Conservation (phyloP, 495 filamentous ascomycete genomes). For the Hyaloscypha finlandica region DNA sequence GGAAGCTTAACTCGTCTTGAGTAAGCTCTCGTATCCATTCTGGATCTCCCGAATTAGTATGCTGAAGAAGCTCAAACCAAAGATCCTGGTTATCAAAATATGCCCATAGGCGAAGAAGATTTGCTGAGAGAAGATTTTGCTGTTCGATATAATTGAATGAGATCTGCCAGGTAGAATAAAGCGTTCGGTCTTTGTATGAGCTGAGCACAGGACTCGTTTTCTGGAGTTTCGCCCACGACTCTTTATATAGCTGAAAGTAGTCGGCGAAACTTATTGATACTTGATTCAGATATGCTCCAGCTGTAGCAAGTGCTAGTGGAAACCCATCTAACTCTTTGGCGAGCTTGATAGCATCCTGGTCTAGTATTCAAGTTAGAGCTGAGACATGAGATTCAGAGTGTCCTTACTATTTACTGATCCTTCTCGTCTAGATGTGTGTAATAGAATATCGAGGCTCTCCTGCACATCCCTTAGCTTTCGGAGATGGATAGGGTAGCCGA, state of each 20-base stretch:
- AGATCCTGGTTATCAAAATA: constrained; percentile 51
- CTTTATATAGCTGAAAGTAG: constrained; percentile 27
- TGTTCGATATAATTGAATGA: constrained; percentile 43
- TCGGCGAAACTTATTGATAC: constrained; percentile 22
- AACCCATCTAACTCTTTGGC: constrained; percentile 33
- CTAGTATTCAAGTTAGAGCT: constrained; percentile 3
- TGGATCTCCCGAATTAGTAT: constrained; percentile 7
- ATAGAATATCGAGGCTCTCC: too few relatives aligned
- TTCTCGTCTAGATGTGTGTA: too few relatives aligned
- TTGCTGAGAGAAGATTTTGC: constrained; percentile 37
- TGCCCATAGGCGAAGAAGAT: constrained; percentile 46
- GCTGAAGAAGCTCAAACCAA: constrained; percentile 45
- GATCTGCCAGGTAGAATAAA: constrained; percentile 47
- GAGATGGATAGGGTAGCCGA: constrained; percentile 7
- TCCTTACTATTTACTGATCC: neutral
- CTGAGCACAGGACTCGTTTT: constrained; percentile 29
- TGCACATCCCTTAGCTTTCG: too few relatives aligned
- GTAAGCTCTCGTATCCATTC: constrained; percentile 22
- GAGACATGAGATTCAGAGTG: neutral
- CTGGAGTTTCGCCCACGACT: constrained; percentile 35
- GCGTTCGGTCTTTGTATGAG: constrained; percentile 33
- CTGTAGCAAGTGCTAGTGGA: constrained; percentile 35
- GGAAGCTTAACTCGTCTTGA: constrained; percentile 25
- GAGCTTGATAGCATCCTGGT: constrained; percentile 29
- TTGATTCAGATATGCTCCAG: constrained; percentile 37